Evolutionary conservation across 805 yeast species (phyloP), one percentile per base, ranked within the genome.

Genomic region (Suhomyces xylopsoci): DNA sequence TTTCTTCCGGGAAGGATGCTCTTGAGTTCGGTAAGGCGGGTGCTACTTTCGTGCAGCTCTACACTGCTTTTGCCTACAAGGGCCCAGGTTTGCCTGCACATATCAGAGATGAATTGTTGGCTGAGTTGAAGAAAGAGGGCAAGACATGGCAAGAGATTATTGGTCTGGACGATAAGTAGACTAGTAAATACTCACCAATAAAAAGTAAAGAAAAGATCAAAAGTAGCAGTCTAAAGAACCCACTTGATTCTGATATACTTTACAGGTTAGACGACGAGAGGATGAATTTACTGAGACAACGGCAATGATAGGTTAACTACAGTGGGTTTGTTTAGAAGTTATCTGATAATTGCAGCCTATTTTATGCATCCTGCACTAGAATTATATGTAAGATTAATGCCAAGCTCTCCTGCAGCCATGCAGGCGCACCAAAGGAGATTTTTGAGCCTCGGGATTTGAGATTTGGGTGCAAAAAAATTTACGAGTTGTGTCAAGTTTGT

Each of bases 21-120:
- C 73, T 92, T 47, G 97, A 92, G 59, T 93, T 86, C 69, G 97
- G 94, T 32, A 83, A 82, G 63, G 96, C 97, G 1, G 98, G 98
- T 53, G 98, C 98, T 12, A 80, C 87, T n/a, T 88, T 85, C 66
- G 83, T 93, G 47, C 88, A 93, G 69, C 68, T 91, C 51, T 90
- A 91, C 73, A 92, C 98, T 2, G 84, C 96, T 1, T 89, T 89
- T 68, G 97, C 96, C 0, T 93, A 90, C 76, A 84, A 83, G 64
- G 98, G 98, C 1, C 97, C 97, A 0, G 96, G 96, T 2, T 74
- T 89, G 50, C 88, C 78, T 1, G 71, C 71, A 14, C 73, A 73
- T 52, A 70, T 76, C 48, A 66, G 77, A 60, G 77, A 74, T 57
- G 78, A 76, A 54, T 64, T 76, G 55, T 65, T 67, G 1, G 60